These are phyloP conservation scores for Flagelloscypha sp. DNA, from an alignment of 768 basidiomycete genomes.

Conservation along the genomic window DNA sequence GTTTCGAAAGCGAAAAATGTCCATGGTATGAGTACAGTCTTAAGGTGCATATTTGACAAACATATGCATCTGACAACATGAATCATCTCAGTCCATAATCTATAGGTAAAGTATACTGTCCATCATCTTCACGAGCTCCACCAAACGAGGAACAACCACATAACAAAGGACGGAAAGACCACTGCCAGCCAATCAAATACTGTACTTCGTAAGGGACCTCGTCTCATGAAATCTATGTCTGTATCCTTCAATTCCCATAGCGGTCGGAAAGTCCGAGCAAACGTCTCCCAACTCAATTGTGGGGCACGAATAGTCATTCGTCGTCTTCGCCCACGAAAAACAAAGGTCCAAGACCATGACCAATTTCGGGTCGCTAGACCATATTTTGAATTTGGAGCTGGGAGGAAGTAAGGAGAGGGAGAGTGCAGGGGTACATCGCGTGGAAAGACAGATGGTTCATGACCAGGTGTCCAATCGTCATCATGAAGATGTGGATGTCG, in stretches of 20 bases:
- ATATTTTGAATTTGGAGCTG: constrained; percentile 23
- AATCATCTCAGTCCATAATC: no score
- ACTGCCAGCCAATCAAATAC: constrained; percentile 28
- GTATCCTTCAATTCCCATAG: constrained; percentile 10
- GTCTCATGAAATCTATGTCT: constrained; percentile 12
- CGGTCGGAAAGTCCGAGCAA: constrained; percentile 9
- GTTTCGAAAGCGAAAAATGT: no score
- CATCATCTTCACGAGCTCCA: no score
- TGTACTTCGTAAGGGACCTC: constrained; percentile 27
- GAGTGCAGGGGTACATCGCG: constrained; percentile 3
- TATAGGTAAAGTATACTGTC: no score
- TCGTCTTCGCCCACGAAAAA: constrained; percentile 44
- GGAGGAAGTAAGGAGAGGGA: constrained; percentile 27
- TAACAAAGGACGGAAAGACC: constrained; percentile 18
- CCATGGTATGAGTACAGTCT: no score
- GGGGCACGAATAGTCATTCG: constrained; percentile 44
- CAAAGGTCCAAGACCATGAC: constrained; percentile 47
- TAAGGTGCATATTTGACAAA: no score
- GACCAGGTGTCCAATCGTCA: constrained; percentile 31
- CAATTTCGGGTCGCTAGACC: constrained; percentile 16
- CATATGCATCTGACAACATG: no score
- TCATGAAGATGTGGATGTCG: constrained; percentile 26
- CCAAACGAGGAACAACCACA: constrained; percentile 21
- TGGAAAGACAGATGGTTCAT: constrained; percentile 4
- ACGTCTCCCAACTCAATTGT: constrained; percentile 15